A percentile compares a stretch with the other conserved stretches of the same genome.
These are phyloP conservation scores for Lachancea dasiensis DNA, from an alignment of 805 yeast genomes.

Conservation along the genomic window DNA sequence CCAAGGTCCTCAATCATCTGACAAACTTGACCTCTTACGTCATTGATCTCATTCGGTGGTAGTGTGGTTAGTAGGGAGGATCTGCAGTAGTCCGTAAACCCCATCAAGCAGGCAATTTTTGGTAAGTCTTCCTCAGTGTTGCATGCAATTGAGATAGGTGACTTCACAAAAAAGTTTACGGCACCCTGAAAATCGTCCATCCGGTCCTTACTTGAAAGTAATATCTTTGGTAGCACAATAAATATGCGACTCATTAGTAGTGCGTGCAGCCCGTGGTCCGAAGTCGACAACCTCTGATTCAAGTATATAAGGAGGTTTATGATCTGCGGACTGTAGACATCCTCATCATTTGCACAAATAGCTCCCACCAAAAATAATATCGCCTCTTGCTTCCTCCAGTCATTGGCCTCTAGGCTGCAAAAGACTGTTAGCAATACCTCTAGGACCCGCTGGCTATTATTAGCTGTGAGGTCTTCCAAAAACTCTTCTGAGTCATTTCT, in stretches of 20 bases:
- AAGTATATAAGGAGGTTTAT: neutral
- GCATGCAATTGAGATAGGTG: constrained; percentile 23
- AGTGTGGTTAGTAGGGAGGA: constrained; percentile 33
- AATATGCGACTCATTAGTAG: constrained; percentile 46
- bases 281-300: neutral
- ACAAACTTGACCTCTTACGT: constrained; percentile 27
- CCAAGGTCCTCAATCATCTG: constrained; percentile 40
- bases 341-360: constrained; percentile 17
- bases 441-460: neutral
- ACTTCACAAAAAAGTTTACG: constrained; percentile 26
- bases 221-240: constrained; percentile 48
- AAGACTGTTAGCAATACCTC: constrained; percentile 2
- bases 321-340: neutral
- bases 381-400: constrained; percentile 18
- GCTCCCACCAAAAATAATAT: constrained; percentile 21
- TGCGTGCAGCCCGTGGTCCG: constrained; percentile 18
- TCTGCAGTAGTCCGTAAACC: constrained; percentile 46
- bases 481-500: constrained; percentile 60
- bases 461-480: constrained; percentile 38
- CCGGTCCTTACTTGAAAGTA: constrained; percentile 44
- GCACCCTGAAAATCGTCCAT: constrained; percentile 31
- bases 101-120: constrained; percentile 37
- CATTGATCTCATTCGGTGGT: constrained; percentile 18
- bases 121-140: constrained; percentile 29
- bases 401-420: constrained; percentile 6